Evolutionary conservation across 441 rosid species (phyloP).

Genomic region (Brassica hybrid): DNA sequence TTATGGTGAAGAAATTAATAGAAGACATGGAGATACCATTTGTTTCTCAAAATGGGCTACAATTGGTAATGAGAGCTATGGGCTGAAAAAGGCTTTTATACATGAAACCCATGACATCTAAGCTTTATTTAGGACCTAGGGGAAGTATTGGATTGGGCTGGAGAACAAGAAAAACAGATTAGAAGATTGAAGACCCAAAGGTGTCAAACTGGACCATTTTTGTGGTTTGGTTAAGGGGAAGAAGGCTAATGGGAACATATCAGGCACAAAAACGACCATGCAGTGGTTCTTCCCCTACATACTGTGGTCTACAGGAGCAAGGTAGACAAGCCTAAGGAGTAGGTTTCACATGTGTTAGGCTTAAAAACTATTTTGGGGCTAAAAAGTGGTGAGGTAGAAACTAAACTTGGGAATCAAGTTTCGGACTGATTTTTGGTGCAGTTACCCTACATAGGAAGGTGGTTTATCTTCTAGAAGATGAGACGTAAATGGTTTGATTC

Average conservation of each 20-base stretch:
- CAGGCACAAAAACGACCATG: background rate
- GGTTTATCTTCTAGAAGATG: background rate
- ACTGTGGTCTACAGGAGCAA: background rate
- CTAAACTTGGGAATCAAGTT: background rate
- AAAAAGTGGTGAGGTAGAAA: background rate
- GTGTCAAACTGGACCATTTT: background rate
- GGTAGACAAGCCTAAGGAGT: background rate
- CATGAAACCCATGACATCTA: background rate
- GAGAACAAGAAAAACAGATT: background rate
- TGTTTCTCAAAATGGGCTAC: background rate
- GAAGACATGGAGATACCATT: background rate
- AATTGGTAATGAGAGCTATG: background rate
- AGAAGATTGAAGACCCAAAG: background rate
- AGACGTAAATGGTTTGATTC: background rate
- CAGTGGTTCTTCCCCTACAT: background rate
- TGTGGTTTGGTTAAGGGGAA: background rate
- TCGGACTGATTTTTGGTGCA: background rate
- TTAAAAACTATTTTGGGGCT: background rate
- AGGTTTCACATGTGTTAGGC: background rate
- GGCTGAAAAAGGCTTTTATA: background rate
- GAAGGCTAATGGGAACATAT: background rate
- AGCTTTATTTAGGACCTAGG: background rate
- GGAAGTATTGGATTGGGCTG: background rate
- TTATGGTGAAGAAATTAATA: background rate
- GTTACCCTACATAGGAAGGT: background rate